A percentile compares a stretch with the other conserved stretches of the same genome.
These are phyloP conservation scores for Neofusicoccum umdonicola DNA, from an alignment of 2,329 filamentous ascomycete species.

Conservation along the genomic window DNA sequence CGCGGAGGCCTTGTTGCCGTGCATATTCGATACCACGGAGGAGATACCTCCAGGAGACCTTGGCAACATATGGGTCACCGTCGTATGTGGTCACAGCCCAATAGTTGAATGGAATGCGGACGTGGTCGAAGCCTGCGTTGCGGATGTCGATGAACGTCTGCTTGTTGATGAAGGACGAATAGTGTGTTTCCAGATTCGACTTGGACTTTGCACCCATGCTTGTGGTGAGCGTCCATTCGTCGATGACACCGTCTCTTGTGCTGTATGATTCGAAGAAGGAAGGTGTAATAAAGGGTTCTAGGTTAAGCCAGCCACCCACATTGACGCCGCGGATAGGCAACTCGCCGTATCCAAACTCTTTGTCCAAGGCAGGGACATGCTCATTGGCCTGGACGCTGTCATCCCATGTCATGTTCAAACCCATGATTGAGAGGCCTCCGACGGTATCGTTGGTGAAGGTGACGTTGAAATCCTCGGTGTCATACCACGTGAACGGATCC, in stretches of 20 bases:
- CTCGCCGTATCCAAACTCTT: conserved; percentile 74
- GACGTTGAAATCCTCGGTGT: conserved; percentile 87
- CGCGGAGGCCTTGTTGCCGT: conserved; percentile 83
- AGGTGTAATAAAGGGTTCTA: conserved; percentile 94
- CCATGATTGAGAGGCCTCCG: conserved; percentile 87
- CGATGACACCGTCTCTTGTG: conserved; percentile 64
- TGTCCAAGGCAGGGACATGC: conserved; percentile 73
- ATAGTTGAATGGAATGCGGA: conserved; percentile 94
- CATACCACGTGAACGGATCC: conserved; percentile 89
- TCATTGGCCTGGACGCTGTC: conserved; percentile 76
- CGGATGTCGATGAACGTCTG: conserved; percentile 80
- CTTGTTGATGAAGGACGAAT: conserved; percentile 83
- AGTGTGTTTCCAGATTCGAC: conserved; percentile 79
- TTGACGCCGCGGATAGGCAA: conserved; percentile 87
- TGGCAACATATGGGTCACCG: conserved; percentile 80
- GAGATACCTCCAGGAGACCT: conserved; percentile 89
- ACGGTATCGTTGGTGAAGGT: conserved; percentile 86
- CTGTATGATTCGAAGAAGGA: conserved; percentile 76
- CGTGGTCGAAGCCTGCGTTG: conserved; percentile 87
- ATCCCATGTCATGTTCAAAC: conserved; percentile 80
- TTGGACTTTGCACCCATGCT: conserved; percentile 68
- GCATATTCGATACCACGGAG: conserved; percentile 91
- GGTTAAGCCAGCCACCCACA: conserved; percentile 85
- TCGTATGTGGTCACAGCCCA: conserved; percentile 89
- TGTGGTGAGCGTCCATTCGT: conserved; percentile 78